Conservation (phyloP, 208 protist species). For the Trypanosoma melophagium region DNA sequence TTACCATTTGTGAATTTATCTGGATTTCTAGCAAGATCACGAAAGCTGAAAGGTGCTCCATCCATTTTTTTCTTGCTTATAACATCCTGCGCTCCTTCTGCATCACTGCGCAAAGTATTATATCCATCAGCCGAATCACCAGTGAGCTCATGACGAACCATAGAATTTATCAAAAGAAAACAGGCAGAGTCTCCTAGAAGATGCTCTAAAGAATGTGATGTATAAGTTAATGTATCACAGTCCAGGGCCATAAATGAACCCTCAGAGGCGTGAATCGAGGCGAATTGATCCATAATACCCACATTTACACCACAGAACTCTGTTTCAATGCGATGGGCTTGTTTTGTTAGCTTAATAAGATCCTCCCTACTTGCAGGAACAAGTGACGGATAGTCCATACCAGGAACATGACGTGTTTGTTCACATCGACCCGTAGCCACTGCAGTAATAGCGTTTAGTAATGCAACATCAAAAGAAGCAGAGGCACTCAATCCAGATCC, state of each 20-base stretch:
- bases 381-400: constrained; percentile 31
- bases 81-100: constrained; percentile 47
- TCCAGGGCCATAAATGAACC: constrained; percentile 69
- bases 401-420: constrained; percentile 7
- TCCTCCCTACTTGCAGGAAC: constrained; percentile 34
- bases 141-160: constrained; percentile 59
- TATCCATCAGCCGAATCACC: constrained; percentile 42
- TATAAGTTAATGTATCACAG: constrained; percentile 63
- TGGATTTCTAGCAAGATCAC: constrained; percentile 51
- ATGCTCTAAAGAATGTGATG: constrained; percentile 46
- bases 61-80: constrained; percentile 52
- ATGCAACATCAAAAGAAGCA: constrained; percentile 58
- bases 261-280: constrained; percentile 64
- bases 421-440: constrained; percentile 32
- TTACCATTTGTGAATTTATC: constrained; percentile 47
- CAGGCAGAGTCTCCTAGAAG: constrained; percentile 45
- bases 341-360: constrained; percentile 44
- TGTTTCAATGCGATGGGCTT: constrained; percentile 69
- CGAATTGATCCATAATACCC: constrained; percentile 90
- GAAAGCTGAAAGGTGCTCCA: constrained; percentile 52
- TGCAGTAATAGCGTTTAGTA: constrained; percentile 42
- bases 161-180: constrained; percentile 70
- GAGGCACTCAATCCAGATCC: constrained; percentile 77
- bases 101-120: constrained; percentile 55
- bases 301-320: constrained; percentile 77